Percentiles rank a stretch among this genome's conserved stretches.
Conservation (phyloP, 139 green algal species). For the Dunaliella primolecta region DNA sequence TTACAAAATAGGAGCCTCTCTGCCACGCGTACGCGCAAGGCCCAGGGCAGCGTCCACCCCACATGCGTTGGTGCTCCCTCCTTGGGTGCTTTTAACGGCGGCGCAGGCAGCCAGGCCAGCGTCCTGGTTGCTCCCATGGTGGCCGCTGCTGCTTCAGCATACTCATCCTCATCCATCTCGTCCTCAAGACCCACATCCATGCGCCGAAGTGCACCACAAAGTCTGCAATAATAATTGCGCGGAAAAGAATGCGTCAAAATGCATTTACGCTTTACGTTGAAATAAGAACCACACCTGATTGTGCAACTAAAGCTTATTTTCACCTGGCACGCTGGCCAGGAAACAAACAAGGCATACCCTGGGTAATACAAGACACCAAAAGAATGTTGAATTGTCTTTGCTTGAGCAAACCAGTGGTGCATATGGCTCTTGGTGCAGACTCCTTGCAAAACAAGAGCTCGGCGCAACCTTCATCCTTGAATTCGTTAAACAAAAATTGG, state of each 20-base stretch:
- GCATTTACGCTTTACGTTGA: not conserved
- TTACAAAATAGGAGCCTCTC: constrained; percentile 23
- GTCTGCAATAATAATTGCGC: constrained; percentile 7
- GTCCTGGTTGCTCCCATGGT: not conserved
- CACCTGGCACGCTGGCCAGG: not conserved
- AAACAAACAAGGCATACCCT: too few species aligned
- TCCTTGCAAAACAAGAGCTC: too few species aligned
- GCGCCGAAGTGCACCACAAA: constrained; percentile 27
- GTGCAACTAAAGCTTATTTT: not conserved
- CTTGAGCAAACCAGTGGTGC: not conserved
- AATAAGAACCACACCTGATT: not conserved
- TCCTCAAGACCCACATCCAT: constrained; percentile 18
- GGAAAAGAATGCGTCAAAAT: not conserved
- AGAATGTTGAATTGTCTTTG: too few species aligned
- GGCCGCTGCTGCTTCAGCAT: constrained; percentile 17
- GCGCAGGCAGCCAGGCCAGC: constrained; percentile 13
- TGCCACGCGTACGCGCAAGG: constrained; percentile 20
- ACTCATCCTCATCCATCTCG: constrained; percentile 39
- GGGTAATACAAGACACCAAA: too few species aligned
- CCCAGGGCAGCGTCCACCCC: constrained; percentile 26
- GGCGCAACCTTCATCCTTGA: too few species aligned
- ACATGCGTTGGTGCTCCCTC: not conserved
- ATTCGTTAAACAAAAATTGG: too few species aligned
- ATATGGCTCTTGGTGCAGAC: too few species aligned
- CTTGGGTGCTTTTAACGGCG: not conserved